A percentile compares a stretch with the other conserved stretches of the same genome.
These are phyloP conservation scores for Tagetes patula DNA, from an alignment of 129 eudicot genomes.

Conservation along the genomic window DNA sequence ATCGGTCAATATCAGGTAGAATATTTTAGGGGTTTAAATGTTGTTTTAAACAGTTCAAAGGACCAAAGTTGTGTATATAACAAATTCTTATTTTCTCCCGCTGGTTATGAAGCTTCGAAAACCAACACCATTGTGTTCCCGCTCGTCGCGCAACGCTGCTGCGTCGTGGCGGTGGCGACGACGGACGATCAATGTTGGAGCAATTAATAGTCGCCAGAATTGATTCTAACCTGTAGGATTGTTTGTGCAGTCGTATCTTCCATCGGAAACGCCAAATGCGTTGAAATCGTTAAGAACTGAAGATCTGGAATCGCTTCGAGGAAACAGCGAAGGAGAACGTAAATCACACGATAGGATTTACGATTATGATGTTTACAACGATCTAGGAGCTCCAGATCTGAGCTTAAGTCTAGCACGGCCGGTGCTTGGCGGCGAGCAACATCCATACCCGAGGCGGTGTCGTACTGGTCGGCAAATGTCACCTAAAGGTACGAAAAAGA, in stretches of 20 bases:
- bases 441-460: constrained; percentile 78
- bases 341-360: constrained; percentile 57
- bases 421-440: constrained; percentile 55
- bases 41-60: background rate
- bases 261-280: constrained; percentile 63
- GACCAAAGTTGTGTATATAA: background rate
- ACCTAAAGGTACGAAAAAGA: constrained; percentile 39
- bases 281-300: constrained; percentile 39
- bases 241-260: constrained; percentile 62
- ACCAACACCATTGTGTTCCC: no score
- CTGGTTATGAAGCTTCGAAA: background rate
- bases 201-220: background rate
- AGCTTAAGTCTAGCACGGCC: constrained; percentile 42
- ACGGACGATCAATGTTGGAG: background rate
- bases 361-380: constrained; percentile 77
- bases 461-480: constrained; percentile 68
- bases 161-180: background rate
- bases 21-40: background rate
- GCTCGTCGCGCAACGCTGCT: background rate
- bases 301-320: constrained; percentile 58
- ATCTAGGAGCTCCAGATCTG: constrained; percentile 56
- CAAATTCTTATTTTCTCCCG: background rate
- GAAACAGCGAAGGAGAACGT: constrained; percentile 60
- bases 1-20: no score
- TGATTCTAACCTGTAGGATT: background rate